A percentile compares a stretch with the other conserved stretches of the same genome.
Evolutionary conservation across 495 filamentous ascomycete species (phyloP).

Genomic region (Durotheca rogersii): DNA sequence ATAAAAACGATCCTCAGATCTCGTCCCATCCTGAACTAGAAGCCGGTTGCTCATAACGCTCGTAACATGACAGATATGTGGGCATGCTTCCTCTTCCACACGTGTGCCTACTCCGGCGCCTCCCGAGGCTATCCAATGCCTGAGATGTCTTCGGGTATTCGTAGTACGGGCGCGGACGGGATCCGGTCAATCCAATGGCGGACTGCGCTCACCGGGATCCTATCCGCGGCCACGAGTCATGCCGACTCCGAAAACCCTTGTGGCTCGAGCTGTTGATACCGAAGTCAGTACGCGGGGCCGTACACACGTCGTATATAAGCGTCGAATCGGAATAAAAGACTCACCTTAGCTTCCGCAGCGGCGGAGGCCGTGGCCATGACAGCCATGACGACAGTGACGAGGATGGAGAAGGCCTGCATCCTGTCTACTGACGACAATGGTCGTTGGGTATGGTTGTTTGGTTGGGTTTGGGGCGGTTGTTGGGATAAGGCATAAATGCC

Average conservation of each 20-base stretch:
- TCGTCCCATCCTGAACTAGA: conserved; percentile 17
- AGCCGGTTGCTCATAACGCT: conserved; percentile 27
- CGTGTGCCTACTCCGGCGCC: conserved; percentile 10
- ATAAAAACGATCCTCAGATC: conserved; percentile 13
- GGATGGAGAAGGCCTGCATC: conserved; percentile 27
- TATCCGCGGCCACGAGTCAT: conserved; percentile 11
- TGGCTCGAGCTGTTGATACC: conserved; percentile 11
- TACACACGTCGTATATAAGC: too few relatives aligned
- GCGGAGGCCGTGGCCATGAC: conserved; percentile 16
- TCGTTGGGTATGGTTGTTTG: conserved; percentile 1
- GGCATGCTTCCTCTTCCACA: conserved; percentile 9
- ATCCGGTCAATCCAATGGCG: conserved; percentile 5
- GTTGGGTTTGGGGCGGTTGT: conserved; percentile 19
- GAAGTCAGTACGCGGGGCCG: conserved; percentile 9
- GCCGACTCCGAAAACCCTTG: conserved; percentile 12
- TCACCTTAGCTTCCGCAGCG: conserved; percentile 22
- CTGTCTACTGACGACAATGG: conserved; percentile 11
- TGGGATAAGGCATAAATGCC: conserved; percentile 22
- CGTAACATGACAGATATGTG: too few relatives aligned
- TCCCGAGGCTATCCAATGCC: conserved; percentile 18
- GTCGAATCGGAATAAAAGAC: conserved; percentile 2
- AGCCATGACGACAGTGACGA: conserved; percentile 27
- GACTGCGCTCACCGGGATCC: neutral
- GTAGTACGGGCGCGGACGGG: conserved; percentile 14
- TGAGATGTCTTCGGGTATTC: conserved; percentile 4